These are phyloP conservation scores for Thelonectria olida DNA, from an alignment of 2,329 filamentous ascomycete genomes.

Conservation along the genomic window DNA sequence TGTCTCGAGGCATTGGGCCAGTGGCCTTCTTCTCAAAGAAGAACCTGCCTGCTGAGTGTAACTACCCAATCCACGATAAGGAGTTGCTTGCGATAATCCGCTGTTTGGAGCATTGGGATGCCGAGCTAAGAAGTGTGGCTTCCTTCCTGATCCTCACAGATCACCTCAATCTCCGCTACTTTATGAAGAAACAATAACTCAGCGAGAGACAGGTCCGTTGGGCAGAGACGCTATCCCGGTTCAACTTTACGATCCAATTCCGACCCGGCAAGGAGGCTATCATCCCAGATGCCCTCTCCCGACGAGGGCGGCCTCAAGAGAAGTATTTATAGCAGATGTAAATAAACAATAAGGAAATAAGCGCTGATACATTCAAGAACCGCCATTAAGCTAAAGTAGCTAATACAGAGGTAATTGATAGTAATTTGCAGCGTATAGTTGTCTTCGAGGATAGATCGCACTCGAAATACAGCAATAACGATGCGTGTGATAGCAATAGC, in stretches of 20 bases:
- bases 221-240: not conserved
- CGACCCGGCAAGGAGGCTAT: not conserved
- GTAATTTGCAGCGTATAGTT: constrained; percentile 30
- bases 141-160: not conserved
- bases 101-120: not conserved
- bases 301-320: no score
- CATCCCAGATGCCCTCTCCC: not conserved
- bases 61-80: not conserved
- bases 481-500: constrained; percentile 59
- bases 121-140: not conserved
- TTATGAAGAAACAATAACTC: not conserved
- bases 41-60: not conserved
- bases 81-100: not conserved
- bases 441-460: constrained; percentile 38
- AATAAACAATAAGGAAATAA: constrained; percentile 49
- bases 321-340: no score
- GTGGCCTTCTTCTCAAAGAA: no score
- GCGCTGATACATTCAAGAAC: constrained; percentile 48
- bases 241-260: not conserved
- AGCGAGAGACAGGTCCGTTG: not conserved
- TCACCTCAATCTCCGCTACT: not conserved
- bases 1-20: constrained; percentile 50
- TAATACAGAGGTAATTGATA: constrained; percentile 49
- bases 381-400: constrained; percentile 50
- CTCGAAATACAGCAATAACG: constrained; percentile 43